Base-by-base conservation (phyloP, 371 early-diverging fungal species). In the Rhizopus stolonifer region DNA sequence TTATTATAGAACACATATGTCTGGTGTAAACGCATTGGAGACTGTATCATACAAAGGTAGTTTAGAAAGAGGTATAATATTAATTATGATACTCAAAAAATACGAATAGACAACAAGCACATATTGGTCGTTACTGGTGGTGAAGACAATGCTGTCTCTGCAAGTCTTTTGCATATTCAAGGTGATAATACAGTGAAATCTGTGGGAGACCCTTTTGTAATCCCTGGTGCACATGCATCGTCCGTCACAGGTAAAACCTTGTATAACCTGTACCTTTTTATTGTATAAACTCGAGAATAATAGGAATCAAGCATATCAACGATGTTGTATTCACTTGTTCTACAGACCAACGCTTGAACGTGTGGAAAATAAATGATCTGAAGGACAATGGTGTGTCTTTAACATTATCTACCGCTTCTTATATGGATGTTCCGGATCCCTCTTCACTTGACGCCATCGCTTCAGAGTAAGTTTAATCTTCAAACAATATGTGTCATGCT, bases 391-490 rank as follows among this genome's bases (percentile, higher is more conserved):
- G 58, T 2, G 52, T 67, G 5, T 23, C 55, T 2, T 52, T 84
- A 4, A 34, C 36, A 8, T 52, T 76, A 49, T 38, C 45, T 3
- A 66, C 74, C 49, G 65, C 76, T 2, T 56, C 69, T 11, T 81
- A 72, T 56, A 70, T 81, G 23, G 80, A 84, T 56, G 82, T 84
- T 2, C 80, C 84, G 36, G 84, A 84, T 56, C 82, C 84, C 6
- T 84, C 84, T 3, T 69, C 82, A 1, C 69, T 84, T 69, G 80
- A 81, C 56, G 65, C 69, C 22, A 31, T 62, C 15, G 17, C 44
- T 26, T 63, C 46, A 25, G 54, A 65, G 76, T 72, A 72, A 62
- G 64, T 56, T 0, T 14, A 32, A 8, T 11, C 18, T 19, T 19
- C 40, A 26, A 18, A 50, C 47, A 33, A 17, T 21, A 33, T 22